phyloP scores from a whole-genome alignment of 495 filamentous ascomycete species.

The Tetracladium setigerum region DNA sequence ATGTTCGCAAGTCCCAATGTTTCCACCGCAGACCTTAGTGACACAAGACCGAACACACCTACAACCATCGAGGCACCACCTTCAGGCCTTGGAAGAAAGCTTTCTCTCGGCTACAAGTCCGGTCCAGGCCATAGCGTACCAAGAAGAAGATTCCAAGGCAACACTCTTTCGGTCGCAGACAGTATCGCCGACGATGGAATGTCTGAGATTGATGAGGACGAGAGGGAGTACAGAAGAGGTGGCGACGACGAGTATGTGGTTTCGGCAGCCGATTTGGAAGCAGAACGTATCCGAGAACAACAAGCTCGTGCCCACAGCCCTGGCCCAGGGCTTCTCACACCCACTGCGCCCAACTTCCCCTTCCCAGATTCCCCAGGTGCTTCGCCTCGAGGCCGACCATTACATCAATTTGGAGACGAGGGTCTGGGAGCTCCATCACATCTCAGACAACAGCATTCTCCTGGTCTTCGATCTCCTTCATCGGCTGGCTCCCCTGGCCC shows the following conservation, averaged over 20 bases:
- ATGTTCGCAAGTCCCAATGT: no score
- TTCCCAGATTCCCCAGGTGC: conserved; percentile 17
- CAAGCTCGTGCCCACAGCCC: background rate
- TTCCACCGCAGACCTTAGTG: no score
- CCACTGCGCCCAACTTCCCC: conserved; percentile 14
- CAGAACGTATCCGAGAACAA: no score
- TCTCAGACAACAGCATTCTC: conserved; percentile 1
- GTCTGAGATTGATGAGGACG: no score
- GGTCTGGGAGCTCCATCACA: conserved; percentile 18
- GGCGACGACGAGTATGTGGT: no score
- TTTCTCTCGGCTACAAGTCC: conserved; percentile 32
- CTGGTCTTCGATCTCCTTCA: conserved; percentile 16
- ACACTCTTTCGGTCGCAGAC: no score
- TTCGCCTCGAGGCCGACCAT: conserved; percentile 15
- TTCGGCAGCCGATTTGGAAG: no score
- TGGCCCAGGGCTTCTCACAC: background rate
- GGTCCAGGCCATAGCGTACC: conserved; percentile 26
- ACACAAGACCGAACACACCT: no score
- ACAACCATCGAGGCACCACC: background rate
- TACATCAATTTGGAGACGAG: no score
- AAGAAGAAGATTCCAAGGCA: background rate
- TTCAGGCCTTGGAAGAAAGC: conserved; percentile 31
- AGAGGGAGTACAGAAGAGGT: no score
- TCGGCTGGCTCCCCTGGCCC: conserved; percentile 31
- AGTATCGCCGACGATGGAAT: no score